Evolutionary conservation across 306 rosid genomes (phyloP), one percentile per base, ranked within the genome.

Genomic region (Gastrolobium villosum): DNA sequence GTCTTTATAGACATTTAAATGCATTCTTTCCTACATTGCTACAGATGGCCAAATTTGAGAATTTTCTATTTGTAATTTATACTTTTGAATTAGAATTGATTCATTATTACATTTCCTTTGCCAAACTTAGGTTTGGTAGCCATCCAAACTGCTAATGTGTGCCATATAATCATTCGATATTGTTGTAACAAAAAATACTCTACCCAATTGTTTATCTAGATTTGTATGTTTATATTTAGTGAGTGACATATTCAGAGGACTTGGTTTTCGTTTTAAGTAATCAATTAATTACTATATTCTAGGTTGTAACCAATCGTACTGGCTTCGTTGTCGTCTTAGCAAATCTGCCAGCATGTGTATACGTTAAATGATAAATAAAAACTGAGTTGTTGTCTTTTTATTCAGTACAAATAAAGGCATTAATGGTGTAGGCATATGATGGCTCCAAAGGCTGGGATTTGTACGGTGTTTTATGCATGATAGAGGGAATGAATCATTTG

Each of bases 61-160:
- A 52, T 57, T 76, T 50, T 75, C 10, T 76, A 43, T 65, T 64
- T 10, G 60, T 41, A 9, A 8, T 56, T 46, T 49, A 48, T 35
- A n/a, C 28, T 46, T 15, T 35, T 20, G 50, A 46, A 34, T 61
- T 61, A 10, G 54, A n/a, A 46, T n/a, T n/a, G n/a, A n/a, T n/a
- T n/a, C n/a, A 5, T 60, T 7, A 60, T 36, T 8, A 7, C 61
- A 55, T 4, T 52, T 15, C 15, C 28, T n/a, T n/a, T n/a, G n/a
- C n/a, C n/a, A n/a, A n/a, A n/a, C n/a, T n/a, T n/a, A n/a, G n/a
- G n/a, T n/a, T n/a, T n/a, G n/a, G n/a, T n/a, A n/a, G n/a, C n/a
- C n/a, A 34, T 36, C 72, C 43, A 63, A 36, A 63, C 53, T 37
- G 63, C 72, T 35, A 15, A 30, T 31, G 10, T 48, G 28, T 61